Conservation (phyloP, 352 stramenopile species). For the Phytophthora foliorum region DNA sequence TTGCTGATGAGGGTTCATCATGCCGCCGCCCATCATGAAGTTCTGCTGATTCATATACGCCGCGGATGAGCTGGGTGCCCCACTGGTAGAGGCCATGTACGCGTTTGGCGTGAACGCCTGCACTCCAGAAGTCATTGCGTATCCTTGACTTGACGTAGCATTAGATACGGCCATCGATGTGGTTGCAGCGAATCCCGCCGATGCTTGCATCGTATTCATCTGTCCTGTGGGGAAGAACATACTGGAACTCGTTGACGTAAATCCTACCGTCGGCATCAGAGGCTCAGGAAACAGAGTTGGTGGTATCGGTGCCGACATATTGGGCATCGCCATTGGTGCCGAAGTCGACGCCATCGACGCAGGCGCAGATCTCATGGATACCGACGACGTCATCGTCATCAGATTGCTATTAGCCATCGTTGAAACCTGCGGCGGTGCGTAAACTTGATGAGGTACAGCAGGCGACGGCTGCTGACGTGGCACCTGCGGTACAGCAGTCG, state of each 20-base stretch:
- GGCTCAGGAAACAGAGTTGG: conserved; percentile 59
- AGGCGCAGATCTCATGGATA: conserved; percentile 9
- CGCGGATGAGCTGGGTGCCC: conserved; percentile 29
- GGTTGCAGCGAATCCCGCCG: conserved; percentile 32
- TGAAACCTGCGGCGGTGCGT: conserved; percentile 18
- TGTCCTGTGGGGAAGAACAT: conserved; percentile 51
- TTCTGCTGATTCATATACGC: conserved; percentile 57
- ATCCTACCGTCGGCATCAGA: conserved; percentile 44
- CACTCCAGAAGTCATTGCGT: conserved; percentile 43
- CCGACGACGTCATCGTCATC: conserved; percentile 17
- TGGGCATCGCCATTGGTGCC: conserved; percentile 31
- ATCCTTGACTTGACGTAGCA: conserved; percentile 39
- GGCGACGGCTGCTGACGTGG: conserved; percentile 6
- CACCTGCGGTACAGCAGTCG: conserved; percentile 6
- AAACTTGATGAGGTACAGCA: conserved; percentile 16
- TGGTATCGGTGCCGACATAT: conserved; percentile 28
- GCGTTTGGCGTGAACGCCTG: conserved; percentile 49
- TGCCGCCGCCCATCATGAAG: conserved; percentile 57
- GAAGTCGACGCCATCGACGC: conserved; percentile 16
- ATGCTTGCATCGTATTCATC: conserved; percentile 37
- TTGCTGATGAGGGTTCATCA: conserved; percentile 63
- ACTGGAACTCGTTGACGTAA: conserved; percentile 32
- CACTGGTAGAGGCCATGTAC: conserved; percentile 49
- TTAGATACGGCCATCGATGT: conserved; percentile 42
- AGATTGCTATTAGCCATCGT: conserved; percentile 22